Evolutionary conservation across 2,329 filamentous ascomycete genomes (phyloP).

Genomic region (Trichoderma polysporum): DNA sequence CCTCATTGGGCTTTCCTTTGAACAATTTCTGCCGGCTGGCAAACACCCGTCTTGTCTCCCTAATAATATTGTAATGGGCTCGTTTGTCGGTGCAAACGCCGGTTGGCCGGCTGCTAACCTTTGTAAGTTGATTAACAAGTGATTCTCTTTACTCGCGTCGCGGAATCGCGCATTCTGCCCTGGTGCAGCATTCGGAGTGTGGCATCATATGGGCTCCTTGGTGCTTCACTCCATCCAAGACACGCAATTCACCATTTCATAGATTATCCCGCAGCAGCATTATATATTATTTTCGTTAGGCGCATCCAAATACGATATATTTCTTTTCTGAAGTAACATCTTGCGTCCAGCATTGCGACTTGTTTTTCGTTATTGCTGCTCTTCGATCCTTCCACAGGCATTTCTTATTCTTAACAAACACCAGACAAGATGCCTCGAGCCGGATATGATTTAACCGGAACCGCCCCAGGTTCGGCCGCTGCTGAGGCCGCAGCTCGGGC

Average conservation of each 20-base stretch:
- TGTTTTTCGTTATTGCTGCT: not conserved
- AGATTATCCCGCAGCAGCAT: not conserved
- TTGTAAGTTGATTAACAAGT: conserved; percentile 6
- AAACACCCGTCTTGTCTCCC: not conserved
- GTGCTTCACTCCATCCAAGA: not conserved
- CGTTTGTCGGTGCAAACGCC: not conserved
- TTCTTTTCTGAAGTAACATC: not conserved
- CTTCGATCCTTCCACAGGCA: not conserved
- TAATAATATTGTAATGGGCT: not conserved
- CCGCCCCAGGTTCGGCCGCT: not conserved
- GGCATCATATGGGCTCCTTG: not conserved
- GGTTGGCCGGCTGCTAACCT: not conserved
- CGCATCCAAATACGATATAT: not conserved
- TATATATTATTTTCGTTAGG: not conserved
- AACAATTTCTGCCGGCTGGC: not conserved
- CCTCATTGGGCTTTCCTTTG: not conserved
- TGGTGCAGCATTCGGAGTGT: not conserved
- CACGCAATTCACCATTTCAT: not conserved
- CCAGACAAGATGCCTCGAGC: conserved; percentile 8
- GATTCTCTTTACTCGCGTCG: not conserved
- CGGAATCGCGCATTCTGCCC: not conserved
- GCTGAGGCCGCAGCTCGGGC: conserved; percentile 14
- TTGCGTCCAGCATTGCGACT: not conserved
- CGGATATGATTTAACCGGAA: conserved; percentile 13
- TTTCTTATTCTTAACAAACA: not conserved